Evolutionary conservation across 1,139 yeast species (phyloP), one percentile per base, ranked within the genome.

Genomic region (Suhomyces maxii): DNA sequence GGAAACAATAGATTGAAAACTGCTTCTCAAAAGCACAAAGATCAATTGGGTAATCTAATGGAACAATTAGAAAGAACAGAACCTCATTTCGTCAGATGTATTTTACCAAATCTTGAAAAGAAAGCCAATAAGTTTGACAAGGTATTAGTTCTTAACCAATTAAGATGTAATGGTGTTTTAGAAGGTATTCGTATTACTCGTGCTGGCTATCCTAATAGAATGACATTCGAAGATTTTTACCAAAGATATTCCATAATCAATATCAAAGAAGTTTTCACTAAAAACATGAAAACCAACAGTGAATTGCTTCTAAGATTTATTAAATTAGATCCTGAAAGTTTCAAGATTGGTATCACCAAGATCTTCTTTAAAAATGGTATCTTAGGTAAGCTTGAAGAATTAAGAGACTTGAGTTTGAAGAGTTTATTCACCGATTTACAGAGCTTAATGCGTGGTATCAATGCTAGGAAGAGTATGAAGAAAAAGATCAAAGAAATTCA

Each of bases 161-260:
- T 95, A 50, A 77, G 97, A 52, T 95, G 98, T 63, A 95, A 95
- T 63, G 99, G 99, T 77, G 99, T 95, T 11, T 71, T 95, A 42
- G 99, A 95, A 72, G 99, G 99, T 53, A 95, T 95, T 37, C 79
- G 99, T 66, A 93, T 95, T 52, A 96, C 98, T 0, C 78, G 99
- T 54, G 91, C 97, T 12, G 99, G 99, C 3, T 95, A 87, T 63
- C 99, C 99, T 1, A 95, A 95, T 65, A 80, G 97, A 54, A 80
- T 93, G 63, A 80, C 85, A 40, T 93, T 91, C 64, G 80, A 83
- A 39, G 95, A 89, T 46, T 93, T 95, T 66, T 81, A 80, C 48
- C 77, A 72, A 44, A 76, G 96, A 46, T 95, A 95, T 61, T 80
- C 81, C 31, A 80, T 91, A 25, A 70, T 95, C 35, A 78, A 77